phyloP scores from a whole-genome alignment of 169 alveolate species.

The Plasmodium knowlesi region DNA sequence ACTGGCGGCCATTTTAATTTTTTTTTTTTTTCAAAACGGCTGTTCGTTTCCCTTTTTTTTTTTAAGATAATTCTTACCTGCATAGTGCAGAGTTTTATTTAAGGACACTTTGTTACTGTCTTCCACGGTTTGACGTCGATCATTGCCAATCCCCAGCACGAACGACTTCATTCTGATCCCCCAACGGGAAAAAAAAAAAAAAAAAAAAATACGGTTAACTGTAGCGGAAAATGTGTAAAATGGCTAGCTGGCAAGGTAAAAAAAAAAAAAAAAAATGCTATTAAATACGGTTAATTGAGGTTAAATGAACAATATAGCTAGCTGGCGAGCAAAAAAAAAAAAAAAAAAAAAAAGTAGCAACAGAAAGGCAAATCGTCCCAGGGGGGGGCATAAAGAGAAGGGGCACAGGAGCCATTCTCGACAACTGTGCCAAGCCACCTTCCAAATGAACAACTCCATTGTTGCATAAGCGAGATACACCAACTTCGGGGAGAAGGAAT shows the following conservation, averaged over 20 bases:
- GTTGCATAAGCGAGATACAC: not conserved
- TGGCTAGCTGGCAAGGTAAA: not conserved
- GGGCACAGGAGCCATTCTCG: not conserved
- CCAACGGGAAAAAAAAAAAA: not conserved
- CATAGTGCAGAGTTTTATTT: not conserved
- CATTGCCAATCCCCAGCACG: not conserved
- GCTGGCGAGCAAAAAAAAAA: not conserved
- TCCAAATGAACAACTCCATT: not conserved
- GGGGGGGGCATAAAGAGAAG: not conserved
- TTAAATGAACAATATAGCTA: not conserved
- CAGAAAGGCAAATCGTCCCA: not conserved
- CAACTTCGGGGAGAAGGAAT: not conserved
- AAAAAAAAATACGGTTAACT: not conserved
- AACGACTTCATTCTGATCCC: not conserved
- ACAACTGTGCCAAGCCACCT: not conserved
- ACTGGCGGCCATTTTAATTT: not conserved
- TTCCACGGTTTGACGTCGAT: not conserved
- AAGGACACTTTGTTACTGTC: not conserved
- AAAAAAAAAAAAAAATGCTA: not conserved
- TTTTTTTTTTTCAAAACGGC: not conserved
- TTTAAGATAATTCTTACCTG: constrained; percentile 1
- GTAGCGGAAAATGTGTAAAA: not conserved
- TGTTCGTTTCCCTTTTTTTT: not conserved
- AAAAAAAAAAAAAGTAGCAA: not conserved
- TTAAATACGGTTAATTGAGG: not conserved